Percentiles rank a stretch among this genome's conserved stretches.
Conservation (phyloP, 2,329 filamentous ascomycete genomes). For the Talaromyces sp. region DNA sequence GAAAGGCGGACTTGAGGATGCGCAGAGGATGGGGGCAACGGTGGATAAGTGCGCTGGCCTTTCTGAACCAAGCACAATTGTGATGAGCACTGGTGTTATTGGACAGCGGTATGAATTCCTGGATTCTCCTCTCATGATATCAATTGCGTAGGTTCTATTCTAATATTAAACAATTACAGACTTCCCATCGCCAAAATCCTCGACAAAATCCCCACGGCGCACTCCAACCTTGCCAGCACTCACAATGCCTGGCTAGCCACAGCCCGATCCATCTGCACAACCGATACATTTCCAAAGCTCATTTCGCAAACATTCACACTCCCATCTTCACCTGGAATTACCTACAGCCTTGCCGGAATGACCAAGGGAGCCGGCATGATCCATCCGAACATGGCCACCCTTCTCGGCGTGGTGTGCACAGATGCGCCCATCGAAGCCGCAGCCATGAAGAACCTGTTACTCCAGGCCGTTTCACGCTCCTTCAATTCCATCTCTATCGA, state of each 20-base stretch:
- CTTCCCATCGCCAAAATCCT: slow-evolving; percentile 90
- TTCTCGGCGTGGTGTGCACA: slow-evolving; percentile 86
- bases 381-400: slow-evolving; percentile 96
- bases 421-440: slow-evolving; percentile 73
- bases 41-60: slow-evolving; percentile 65
- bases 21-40: slow-evolving; percentile 71
- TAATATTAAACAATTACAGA: slow-evolving; percentile 35
- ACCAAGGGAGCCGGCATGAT: slow-evolving; percentile 99
- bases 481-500: slow-evolving; percentile 98
- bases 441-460: slow-evolving; percentile 66
- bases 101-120: slow-evolving; percentile 66
- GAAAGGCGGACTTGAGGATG: slow-evolving; percentile 82
- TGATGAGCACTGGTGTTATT: slow-evolving; percentile 98
- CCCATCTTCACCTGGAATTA: slow-evolving; percentile 68
- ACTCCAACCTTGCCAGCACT: slow-evolving; percentile 64
- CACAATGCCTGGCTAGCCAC: slow-evolving; percentile 84
- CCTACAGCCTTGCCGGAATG: slow-evolving; percentile 87
- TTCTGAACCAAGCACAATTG: slow-evolving; percentile 63
- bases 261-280: slow-evolving; percentile 92
- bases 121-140: not conserved
- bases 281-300: slow-evolving; percentile 96
- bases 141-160: not conserved
- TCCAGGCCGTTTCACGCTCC: slow-evolving; percentile 70
- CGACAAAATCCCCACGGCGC: slow-evolving; percentile 71
- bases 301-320: slow-evolving; percentile 78